These are phyloP conservation scores for Aureobasidium subglaciale DNA, from an alignment of 2,329 filamentous ascomycete genomes.

Conservation along the genomic window DNA sequence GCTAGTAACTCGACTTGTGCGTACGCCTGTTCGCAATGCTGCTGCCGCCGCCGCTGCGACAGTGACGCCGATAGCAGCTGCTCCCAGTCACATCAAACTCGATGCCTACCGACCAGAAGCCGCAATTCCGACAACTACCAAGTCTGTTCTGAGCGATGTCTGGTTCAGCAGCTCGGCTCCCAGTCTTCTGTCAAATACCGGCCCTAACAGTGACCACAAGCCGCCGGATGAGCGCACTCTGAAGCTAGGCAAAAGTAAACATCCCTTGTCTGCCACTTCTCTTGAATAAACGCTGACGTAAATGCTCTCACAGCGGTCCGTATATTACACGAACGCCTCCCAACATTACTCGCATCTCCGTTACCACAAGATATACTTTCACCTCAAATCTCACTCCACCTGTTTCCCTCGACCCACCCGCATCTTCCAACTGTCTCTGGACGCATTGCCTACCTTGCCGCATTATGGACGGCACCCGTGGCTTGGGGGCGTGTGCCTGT, in stretches of 20 bases:
- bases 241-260: slow-evolving; percentile 55
- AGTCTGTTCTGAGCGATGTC: background rate
- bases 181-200: background rate
- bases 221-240: slow-evolving; percentile 53
- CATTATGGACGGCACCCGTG: slow-evolving; percentile 90
- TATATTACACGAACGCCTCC: slow-evolving; percentile 55
- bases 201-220: slow-evolving; percentile 27
- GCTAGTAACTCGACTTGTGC: slow-evolving; percentile 12
- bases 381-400: slow-evolving; percentile 54
- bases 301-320: slow-evolving; percentile 43
- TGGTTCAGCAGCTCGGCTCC: slow-evolving; percentile 11
- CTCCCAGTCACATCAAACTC: background rate
- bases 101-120: background rate
- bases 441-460: slow-evolving; percentile 82
- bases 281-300: background rate
- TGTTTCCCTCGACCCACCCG: slow-evolving; percentile 69
- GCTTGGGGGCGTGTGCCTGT: slow-evolving; percentile 92
- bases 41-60: background rate
- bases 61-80: background rate
- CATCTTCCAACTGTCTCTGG: slow-evolving; percentile 90
- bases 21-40: slow-evolving; percentile 1
- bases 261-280: background rate
- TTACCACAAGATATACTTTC: slow-evolving; percentile 57
- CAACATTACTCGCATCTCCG: slow-evolving; percentile 53
- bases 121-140: background rate